phyloP scores from a whole-genome alignment of 208 protist species.

The Trypanosoma melophagium region DNA sequence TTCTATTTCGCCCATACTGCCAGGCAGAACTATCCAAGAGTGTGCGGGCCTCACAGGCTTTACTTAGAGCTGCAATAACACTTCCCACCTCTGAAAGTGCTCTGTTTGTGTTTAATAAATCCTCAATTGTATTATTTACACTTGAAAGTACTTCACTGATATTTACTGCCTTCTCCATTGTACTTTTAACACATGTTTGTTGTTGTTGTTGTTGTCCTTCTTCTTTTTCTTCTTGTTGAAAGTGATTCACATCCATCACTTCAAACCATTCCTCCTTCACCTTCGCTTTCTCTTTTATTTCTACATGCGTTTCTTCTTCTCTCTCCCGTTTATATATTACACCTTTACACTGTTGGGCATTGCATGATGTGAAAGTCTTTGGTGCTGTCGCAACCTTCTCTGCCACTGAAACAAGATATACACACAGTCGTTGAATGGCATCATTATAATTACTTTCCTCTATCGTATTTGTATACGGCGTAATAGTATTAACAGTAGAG shows the following conservation, averaged over 20 bases:
- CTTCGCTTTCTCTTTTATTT: not conserved
- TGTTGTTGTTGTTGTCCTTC: too few relatives aligned
- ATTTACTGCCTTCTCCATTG: not conserved
- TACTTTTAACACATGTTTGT: not conserved
- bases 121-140: not conserved
- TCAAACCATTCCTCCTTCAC: slow-evolving; percentile 8
- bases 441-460: not conserved
- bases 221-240: too few relatives aligned
- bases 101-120: not conserved
- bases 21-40: slow-evolving; percentile 40
- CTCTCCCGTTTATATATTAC: too few relatives aligned
- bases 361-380: not conserved
- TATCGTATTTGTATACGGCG: not conserved
- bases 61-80: slow-evolving; percentile 47
- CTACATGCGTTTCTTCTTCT: too few relatives aligned
- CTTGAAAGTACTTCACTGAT: not conserved
- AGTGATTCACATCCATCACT: not conserved
- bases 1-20: slow-evolving; percentile 68
- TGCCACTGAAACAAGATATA: slow-evolving; percentile 2
- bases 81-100: slow-evolving; percentile 44
- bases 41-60: slow-evolving; percentile 44
- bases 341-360: not conserved
- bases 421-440: not conserved
- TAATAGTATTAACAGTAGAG: not conserved
- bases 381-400: not conserved